Conservation (phyloP, 1,284 basidiomycete species). For the Rhizoctonia solani region DNA sequence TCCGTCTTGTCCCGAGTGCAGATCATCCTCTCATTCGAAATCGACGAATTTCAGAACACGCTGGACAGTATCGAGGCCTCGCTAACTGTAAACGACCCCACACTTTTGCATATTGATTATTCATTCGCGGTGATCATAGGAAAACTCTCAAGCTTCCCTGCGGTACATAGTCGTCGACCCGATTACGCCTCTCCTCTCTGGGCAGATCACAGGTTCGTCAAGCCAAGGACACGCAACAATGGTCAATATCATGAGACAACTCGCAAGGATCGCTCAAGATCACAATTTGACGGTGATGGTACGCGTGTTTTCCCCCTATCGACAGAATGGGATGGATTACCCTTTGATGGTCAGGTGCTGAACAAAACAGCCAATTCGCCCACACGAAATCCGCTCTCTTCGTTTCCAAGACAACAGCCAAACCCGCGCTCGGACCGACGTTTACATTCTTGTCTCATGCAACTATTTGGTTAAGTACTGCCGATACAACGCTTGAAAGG, state of each 20-base stretch:
- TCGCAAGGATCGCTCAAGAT: slow-evolving; percentile 56
- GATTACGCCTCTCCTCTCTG: slow-evolving; percentile 67
- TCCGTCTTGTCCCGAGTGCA: slow-evolving; percentile 49
- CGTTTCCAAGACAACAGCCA: slow-evolving; percentile 53
- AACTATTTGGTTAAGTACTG: slow-evolving; percentile 65
- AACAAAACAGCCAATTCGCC: slow-evolving; percentile 51
- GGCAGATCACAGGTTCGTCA: slow-evolving; percentile 64
- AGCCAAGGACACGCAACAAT: slow-evolving; percentile 78
- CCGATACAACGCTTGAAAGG: slow-evolving; percentile 28
- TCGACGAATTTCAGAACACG: slow-evolving; percentile 56
- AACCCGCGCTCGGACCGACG: slow-evolving; percentile 73
- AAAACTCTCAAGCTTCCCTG: slow-evolving; percentile 38
- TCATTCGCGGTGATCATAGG: neutral
- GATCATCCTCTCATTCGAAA: slow-evolving; percentile 61
- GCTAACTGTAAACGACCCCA: slow-evolving; percentile 43
- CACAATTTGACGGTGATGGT: slow-evolving; percentile 43
- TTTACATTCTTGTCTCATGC: slow-evolving; percentile 72
- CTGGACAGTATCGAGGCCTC: slow-evolving; percentile 52
- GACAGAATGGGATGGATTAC: neutral
- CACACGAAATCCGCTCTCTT: slow-evolving; percentile 49
- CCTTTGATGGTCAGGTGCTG: slow-evolving; percentile 48
- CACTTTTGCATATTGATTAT: slow-evolving; percentile 32
- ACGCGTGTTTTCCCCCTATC: neutral
- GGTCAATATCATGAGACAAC: slow-evolving; percentile 67
- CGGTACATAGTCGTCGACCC: slow-evolving; percentile 66